Evolutionary conservation across 345 rosid genomes (phyloP).

Genomic region (Dipteronia dyeriana): DNA sequence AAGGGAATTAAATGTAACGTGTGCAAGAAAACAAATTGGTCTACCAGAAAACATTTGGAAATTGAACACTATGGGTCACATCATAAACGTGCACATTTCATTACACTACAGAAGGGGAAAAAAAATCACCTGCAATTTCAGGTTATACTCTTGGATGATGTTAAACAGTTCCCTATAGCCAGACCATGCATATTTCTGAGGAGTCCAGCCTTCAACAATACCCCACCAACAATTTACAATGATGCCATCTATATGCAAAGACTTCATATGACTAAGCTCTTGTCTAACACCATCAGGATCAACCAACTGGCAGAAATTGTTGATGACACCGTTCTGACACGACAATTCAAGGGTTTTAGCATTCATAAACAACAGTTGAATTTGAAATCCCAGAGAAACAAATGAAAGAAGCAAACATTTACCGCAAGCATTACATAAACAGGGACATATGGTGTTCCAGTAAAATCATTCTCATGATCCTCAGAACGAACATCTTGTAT

Average conservation of each 20-base stretch:
- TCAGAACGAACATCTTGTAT: conserved; percentile 73
- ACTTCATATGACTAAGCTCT: conserved; percentile 74
- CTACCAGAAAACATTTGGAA: background rate
- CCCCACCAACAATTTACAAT: conserved; percentile 98
- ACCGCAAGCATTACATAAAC: conserved; percentile 82
- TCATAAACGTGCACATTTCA: background rate
- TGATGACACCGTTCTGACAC: conserved; percentile 63
- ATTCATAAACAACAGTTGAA: conserved; percentile 4
- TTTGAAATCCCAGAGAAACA: background rate
- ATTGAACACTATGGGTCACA: background rate
- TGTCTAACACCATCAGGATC: conserved; percentile 70
- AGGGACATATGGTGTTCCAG: conserved; percentile 63
- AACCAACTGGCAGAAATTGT: conserved; percentile 77
- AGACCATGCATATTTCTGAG: conserved; percentile 91
- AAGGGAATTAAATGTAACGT: background rate
- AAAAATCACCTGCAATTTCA: conserved; percentile 71
- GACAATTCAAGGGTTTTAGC: conserved; percentile 24
- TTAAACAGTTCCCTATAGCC: conserved; percentile 87
- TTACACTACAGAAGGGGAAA: conserved; percentile 6
- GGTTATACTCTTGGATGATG: conserved; percentile 71
- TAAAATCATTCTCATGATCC: conserved; percentile 54
- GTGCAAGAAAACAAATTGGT: background rate
- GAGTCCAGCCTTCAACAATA: conserved; percentile 89
- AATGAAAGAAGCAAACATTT: conserved; percentile 36
- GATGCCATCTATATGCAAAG: conserved; percentile 78